phyloP scores from a whole-genome alignment of 75 land plant genomes.

The Ceratopteris richardii region DNA sequence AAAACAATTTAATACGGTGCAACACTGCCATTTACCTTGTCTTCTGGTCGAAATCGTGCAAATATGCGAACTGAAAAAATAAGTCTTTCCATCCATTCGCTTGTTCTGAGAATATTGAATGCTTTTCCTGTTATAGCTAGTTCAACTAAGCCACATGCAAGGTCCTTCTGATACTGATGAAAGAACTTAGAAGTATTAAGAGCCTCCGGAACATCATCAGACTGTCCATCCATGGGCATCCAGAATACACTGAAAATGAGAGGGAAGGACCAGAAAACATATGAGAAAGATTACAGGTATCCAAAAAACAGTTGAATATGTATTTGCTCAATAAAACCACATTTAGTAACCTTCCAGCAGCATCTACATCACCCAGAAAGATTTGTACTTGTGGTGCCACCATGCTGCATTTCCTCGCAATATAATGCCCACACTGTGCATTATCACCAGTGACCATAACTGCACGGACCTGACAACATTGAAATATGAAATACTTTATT shows the following conservation, averaged over 20 bases:
- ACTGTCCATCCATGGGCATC: slow-evolving; percentile 17
- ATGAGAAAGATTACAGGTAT: too few species aligned
- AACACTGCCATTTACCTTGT: slow-evolving; percentile 28
- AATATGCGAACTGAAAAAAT: slow-evolving; percentile 29
- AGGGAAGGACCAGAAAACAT: background rate
- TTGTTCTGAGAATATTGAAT: slow-evolving; percentile 23
- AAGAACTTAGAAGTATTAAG: slow-evolving; percentile 20
- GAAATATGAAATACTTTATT: too few species aligned
- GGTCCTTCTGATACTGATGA: slow-evolving; percentile 23
- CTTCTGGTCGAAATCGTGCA: slow-evolving; percentile 36
- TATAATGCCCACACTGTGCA: slow-evolving; percentile 38
- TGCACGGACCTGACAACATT: slow-evolving; percentile 24
- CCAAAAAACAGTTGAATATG: too few species aligned
- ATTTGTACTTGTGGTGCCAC: slow-evolving; percentile 21
- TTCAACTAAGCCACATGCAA: slow-evolving; percentile 25
- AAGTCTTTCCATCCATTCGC: slow-evolving; percentile 23
- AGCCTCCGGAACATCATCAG: slow-evolving; percentile 6
- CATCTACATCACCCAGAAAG: slow-evolving; percentile 21
- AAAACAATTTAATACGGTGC: too few species aligned
- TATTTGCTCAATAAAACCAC: background rate
- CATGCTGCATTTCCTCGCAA: slow-evolving; percentile 30
- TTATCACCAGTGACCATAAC: slow-evolving; percentile 41
- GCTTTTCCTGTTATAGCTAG: slow-evolving; percentile 43
- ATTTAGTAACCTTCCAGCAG: too few species aligned
- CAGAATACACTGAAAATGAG: slow-evolving; percentile 20